A percentile compares a stretch with the other conserved stretches of the same genome.
Evolutionary conservation across 202 grass and related monocot genomes (phyloP).

Genomic region (Setaria viridis): DNA sequence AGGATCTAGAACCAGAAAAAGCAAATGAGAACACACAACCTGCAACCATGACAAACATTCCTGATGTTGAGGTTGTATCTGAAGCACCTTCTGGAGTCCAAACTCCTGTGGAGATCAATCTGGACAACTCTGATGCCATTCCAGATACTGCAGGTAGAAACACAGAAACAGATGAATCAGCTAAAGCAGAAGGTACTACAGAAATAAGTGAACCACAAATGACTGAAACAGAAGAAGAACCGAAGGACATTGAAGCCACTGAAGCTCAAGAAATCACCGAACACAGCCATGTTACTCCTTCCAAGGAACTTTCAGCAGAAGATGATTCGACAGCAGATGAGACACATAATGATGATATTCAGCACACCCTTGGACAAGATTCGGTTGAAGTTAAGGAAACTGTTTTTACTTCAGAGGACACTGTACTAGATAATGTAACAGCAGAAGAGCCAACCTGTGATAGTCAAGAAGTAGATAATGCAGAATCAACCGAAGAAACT

Average conservation of each 20-base stretch:
- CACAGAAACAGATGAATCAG: slow-evolving; percentile 39
- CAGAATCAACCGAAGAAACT: slow-evolving; percentile 47
- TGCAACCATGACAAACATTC: slow-evolving; percentile 13
- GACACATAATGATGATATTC: slow-evolving; percentile 41
- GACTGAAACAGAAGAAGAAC: slow-evolving; percentile 36
- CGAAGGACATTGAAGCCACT: slow-evolving; percentile 31
- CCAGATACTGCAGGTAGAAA: slow-evolving; percentile 36
- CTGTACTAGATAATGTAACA: slow-evolving; percentile 37
- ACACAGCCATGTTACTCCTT: slow-evolving; percentile 31
- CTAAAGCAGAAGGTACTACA: slow-evolving; percentile 11
- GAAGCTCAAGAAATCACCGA: slow-evolving; percentile 38
- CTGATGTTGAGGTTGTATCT: slow-evolving; percentile 32
- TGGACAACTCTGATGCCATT: slow-evolving; percentile 22
- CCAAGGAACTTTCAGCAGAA: slow-evolving; percentile 37
- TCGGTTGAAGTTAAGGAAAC: slow-evolving; percentile 35
- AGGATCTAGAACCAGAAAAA: slow-evolving; percentile 43
- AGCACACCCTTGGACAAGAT: slow-evolving; percentile 21
- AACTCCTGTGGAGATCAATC: slow-evolving; percentile 28
- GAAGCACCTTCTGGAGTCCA: slow-evolving; percentile 36
- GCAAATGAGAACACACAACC: slow-evolving; percentile 35
- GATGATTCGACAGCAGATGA: slow-evolving; percentile 39
- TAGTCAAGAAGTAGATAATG: slow-evolving; percentile 37
- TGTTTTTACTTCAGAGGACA: slow-evolving; percentile 30
- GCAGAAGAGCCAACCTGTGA: slow-evolving; percentile 28
- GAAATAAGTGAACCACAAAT: slow-evolving; percentile 24